Evolutionary conservation across 1,284 basidiomycete genomes (phyloP), one percentile per base, ranked within the genome.

Genomic region (Phaffia rhodozyma): DNA sequence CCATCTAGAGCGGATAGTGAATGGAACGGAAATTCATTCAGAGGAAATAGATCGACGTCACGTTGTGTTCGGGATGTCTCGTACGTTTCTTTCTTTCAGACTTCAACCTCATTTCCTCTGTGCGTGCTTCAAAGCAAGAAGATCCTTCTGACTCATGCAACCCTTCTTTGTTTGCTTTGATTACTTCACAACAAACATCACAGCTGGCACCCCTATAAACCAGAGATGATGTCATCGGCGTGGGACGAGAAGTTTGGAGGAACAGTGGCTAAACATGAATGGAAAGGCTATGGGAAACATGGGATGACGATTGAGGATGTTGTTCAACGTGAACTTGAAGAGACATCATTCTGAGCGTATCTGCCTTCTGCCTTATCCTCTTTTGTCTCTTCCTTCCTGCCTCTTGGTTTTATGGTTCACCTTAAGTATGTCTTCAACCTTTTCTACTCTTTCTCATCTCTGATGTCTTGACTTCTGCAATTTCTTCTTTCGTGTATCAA

Each of bases 221-320:
- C 93, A 23, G 85, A 87, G 25, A 74, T 98, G 62, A 87, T 97
- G 84, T 91, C 86, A 66, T 90, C 89, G 2, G 89, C 85, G 5
- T 97, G 93, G 92, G 84, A 88, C 30, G 71, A 72, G 2, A 67
- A 68, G 2, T 77, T 83, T 7, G 75, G 74, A 6, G 91, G 90
- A 51, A 81, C 83, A 52, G 81, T 97, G 29, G 91, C 91, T 4
- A 81, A 87, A 67, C 92, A 97, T 71, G 89, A 96, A 76, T 97
- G 91, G 89, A 94, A 92, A 75, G 90, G 90, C 1, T 61, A 59
- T 25, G 62, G 62, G 7, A 63, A 63, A 32, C 56, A 63, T 49
- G 57, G 51, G 52, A 55, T 61, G 60, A 61, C 60, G 13, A 55
- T 62, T 13, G 43, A 43, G 52, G 60, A 62, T 49, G 60, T 62